Evolutionary conservation across 257 asterid genomes (phyloP), one percentile per base, ranked within the genome.

Genomic region (Osmanthus fragrans): DNA sequence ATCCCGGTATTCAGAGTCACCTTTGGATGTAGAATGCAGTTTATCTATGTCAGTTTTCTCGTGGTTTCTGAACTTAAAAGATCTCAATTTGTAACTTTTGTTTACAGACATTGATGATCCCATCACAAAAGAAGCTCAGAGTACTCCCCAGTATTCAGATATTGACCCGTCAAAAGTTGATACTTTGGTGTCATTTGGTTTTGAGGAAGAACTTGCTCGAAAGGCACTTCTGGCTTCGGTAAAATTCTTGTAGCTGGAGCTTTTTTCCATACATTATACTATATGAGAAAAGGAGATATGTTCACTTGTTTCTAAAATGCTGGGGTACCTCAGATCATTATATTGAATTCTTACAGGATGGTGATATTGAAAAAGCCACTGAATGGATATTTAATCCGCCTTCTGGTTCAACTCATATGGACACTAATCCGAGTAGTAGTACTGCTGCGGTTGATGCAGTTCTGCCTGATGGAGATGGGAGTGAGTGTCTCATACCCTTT

Each of bases 381-480:
- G 97, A 96, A 58, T 93, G 98, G 98, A 92, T 96, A 82, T 92
- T 88, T 79, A 93, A 89, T 85, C 92, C 96, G 40, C 91, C 91
- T 72, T 58, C 88, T 77, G 85, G 77, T 49, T 70, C 84, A 54
- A 70, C 96, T 39, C 86, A 76, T 74, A 87, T 86, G 94, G 92
- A 89, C 71, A 75, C 83, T 42, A 75, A 91, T 54, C 88, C 92
- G 42, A 87, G 96, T 78, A 85, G 85, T 68, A 89, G 87, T 68
- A 84, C 82, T 75, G 74, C 84, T 73, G 83, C 51, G 25, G 88
- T 32, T 23, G 97, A 87, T 73, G 82, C 86, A 72, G 82, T 89
- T 73, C 76, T 96, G 70, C 97, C 99, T 34, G 99, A 96, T 79
- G 98, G 99, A 86, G 87, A 84, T 81, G 99, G 99, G 88, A 92